Conservation (phyloP, 2,329 filamentous ascomycete species). For the Monilinia polystroma region DNA sequence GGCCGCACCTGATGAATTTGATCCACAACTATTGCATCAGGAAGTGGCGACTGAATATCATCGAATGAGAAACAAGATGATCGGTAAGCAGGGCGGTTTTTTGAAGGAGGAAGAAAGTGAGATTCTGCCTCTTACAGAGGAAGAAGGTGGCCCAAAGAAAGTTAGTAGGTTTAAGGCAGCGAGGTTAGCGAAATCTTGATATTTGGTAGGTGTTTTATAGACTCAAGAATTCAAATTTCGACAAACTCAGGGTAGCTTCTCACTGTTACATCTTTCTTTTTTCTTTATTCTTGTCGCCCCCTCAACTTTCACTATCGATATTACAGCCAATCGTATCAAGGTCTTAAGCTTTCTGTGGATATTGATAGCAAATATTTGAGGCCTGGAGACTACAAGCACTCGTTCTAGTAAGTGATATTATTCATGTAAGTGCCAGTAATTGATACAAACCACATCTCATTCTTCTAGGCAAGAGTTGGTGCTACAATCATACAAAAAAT, state of each 20-base stretch:
- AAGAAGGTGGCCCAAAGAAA: constrained; percentile 60
- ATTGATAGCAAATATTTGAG: neutral
- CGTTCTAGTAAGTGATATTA: neutral
- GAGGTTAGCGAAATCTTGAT: constrained; percentile 50
- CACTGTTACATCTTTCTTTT: neutral
- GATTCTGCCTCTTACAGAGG: constrained; percentile 64
- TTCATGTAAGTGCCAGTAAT: neutral
- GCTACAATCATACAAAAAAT: neutral
- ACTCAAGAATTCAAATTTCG: constrained; percentile 15
- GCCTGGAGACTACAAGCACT: too few species aligned
- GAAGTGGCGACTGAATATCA: constrained; percentile 84
- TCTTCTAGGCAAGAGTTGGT: neutral
- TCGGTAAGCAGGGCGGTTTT: constrained; percentile 81
- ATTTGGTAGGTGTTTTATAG: constrained; percentile 15
- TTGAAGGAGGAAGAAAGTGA: constrained; percentile 63
- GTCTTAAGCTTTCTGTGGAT: neutral
- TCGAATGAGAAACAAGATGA: constrained; percentile 75
- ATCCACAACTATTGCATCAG: constrained; percentile 69
- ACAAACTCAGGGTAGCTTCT: neutral
- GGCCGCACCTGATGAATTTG: constrained; percentile 62
- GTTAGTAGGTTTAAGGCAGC: constrained; percentile 75
- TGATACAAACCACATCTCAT: neutral
- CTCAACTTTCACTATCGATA: neutral
- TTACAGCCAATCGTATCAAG: neutral
- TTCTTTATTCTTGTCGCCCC: neutral